Conservation (phyloP, 495 filamentous ascomycete genomes). For the Alectoria sarmentosa region DNA sequence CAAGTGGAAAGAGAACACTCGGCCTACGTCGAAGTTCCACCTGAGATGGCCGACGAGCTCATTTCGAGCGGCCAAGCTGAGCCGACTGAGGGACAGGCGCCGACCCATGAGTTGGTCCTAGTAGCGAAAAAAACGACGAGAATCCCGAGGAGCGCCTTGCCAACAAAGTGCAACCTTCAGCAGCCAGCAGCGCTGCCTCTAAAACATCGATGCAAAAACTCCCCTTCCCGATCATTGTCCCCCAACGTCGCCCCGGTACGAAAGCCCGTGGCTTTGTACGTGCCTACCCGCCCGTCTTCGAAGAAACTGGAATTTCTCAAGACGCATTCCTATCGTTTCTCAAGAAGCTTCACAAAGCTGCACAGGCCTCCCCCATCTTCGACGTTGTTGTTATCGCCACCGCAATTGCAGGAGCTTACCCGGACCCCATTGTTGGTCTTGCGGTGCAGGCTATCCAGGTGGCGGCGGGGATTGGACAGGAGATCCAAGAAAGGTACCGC, state of each 20-base stretch:
- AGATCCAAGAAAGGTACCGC: constrained; percentile 22
- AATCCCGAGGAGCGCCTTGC: constrained; percentile 4
- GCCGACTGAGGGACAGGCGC: background rate
- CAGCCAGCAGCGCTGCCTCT: no score
- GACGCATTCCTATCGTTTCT: constrained; percentile 35
- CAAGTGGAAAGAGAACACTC: background rate
- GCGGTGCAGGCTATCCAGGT: constrained; percentile 23
- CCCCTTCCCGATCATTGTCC: constrained; percentile 27
- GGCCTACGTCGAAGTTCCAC: background rate
- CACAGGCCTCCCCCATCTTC: constrained; percentile 25
- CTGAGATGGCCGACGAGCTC: background rate
- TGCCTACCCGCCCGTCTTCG: constrained; percentile 36
- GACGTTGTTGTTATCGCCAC: constrained; percentile 23
- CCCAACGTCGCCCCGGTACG: constrained; percentile 28
- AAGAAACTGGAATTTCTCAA: constrained; percentile 33
- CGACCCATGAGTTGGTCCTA: constrained; percentile 2
- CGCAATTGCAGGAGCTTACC: constrained; percentile 18
- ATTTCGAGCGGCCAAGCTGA: constrained; percentile 1
- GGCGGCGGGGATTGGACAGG: constrained; percentile 20
- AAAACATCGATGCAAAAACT: background rate
- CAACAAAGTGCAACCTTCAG: no score
- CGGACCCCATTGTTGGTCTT: constrained; percentile 14
- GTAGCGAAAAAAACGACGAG: background rate
- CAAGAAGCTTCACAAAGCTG: constrained; percentile 31
- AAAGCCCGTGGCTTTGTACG: constrained; percentile 33